Conservation (phyloP, 2,329 filamentous ascomycete species). For the Fusarium sp. region DNA sequence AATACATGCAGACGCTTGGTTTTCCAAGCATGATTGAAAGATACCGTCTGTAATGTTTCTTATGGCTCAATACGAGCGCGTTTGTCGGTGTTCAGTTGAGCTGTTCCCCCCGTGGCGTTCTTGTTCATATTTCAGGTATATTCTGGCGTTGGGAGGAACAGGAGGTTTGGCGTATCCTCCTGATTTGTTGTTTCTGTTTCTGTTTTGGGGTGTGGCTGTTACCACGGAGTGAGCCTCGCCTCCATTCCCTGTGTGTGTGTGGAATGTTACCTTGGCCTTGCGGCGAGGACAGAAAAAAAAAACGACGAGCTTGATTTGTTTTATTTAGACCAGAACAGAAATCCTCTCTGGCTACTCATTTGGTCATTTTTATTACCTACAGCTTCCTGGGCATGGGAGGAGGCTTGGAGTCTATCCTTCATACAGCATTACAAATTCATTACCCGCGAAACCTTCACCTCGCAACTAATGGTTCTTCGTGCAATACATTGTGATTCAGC, state of each 20-base stretch:
- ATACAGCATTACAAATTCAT: constrained; percentile 37
- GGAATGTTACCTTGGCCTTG: constrained; percentile 11
- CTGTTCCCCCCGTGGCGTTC: constrained; percentile 33
- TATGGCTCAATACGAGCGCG: not conserved
- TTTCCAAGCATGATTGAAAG: not conserved
- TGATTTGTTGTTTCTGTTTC: constrained; percentile 18
- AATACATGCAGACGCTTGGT: not conserved
- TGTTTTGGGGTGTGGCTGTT: constrained; percentile 19
- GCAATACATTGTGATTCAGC: not conserved
- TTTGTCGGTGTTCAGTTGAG: constrained; percentile 1
- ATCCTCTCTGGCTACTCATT: constrained; percentile 22
- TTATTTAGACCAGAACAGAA: constrained; percentile 18
- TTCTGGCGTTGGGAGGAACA: constrained; percentile 40
- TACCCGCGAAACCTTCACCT: constrained; percentile 11
- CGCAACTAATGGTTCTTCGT: not conserved
- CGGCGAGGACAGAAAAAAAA: constrained; percentile 1
- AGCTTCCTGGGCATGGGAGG: constrained; percentile 7
- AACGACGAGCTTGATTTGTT: constrained; percentile 12
- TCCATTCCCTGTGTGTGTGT: constrained; percentile 1
- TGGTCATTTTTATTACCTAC: constrained; percentile 9
- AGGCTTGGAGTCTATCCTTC: constrained; percentile 33
- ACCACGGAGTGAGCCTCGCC: not conserved
- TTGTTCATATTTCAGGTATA: constrained; percentile 37
- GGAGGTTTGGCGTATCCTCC: constrained; percentile 10
- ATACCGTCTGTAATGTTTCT: not conserved